phyloP scores from a whole-genome alignment of 192 early-diverging fungal genomes.

The Dispira simplex region DNA sequence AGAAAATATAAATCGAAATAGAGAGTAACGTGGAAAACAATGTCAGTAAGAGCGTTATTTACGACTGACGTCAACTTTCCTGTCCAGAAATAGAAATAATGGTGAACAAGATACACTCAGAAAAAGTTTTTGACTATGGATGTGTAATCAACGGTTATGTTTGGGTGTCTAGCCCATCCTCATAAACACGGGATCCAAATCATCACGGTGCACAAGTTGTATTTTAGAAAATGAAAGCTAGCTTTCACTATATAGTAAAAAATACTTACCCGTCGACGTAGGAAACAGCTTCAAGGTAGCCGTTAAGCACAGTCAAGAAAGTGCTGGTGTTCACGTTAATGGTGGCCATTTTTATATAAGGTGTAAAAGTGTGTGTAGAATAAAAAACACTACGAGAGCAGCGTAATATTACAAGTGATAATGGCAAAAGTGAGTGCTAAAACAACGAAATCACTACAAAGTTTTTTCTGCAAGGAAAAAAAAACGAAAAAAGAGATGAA shows the following conservation, averaged over 20 bases:
- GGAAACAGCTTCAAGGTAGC: constrained; percentile 56
- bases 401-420: constrained; percentile 1
- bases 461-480: too few species aligned
- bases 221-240: background rate
- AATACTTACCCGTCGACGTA: constrained; percentile 58
- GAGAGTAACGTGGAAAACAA: background rate
- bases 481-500: too few species aligned
- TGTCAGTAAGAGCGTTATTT: background rate
- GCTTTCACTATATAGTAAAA: background rate
- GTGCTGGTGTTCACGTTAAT: too few species aligned
- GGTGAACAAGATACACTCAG: constrained; percentile 13
- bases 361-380: too few species aligned
- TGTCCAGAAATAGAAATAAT: constrained; percentile 12
- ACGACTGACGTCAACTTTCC: background rate
- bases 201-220: background rate
- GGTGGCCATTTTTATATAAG: too few species aligned
- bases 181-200: background rate
- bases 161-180: constrained; percentile 16
- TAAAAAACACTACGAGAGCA: too few species aligned
- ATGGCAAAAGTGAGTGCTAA: too few species aligned
- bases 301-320: too few species aligned
- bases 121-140: background rate
- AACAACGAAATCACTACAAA: constrained; percentile 14
- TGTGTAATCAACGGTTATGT: constrained; percentile 14
- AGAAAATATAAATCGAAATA: background rate